Base-by-base conservation (phyloP, 2,329 filamentous ascomycete genomes). In the Pyrenochaeta sp. region DNA sequence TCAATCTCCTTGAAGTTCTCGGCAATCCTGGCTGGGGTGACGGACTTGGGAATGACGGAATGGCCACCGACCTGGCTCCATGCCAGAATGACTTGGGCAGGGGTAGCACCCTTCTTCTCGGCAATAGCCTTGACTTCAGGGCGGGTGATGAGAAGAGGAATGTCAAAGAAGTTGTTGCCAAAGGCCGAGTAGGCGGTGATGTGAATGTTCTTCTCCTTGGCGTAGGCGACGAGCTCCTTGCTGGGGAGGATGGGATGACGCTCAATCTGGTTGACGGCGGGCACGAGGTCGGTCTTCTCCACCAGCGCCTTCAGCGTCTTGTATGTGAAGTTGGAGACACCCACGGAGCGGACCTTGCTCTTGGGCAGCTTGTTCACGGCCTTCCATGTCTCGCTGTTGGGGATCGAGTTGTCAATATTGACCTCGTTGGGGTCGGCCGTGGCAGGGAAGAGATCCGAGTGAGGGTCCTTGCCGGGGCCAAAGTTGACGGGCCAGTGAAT, bases 401-500 rank as follows among this genome's bases (percentile, higher is more conserved):
- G 61, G 4, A 69, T 45, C 1, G 64, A 69, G 57, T 67, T 66
- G 56, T 68, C 65, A 39, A 72, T 69, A 53, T 68, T 64, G 36
- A 80, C 71, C 66, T 89, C 82, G 45, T 80, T 78, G 7, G 87
- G 83, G 58, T 85, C 83, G 31, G 83, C 85, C 20, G 60, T 64
- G 9, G 55, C 55, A 23, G 67, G 66, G 57, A 69, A 68, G 11
- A 68, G 58, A 20, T 69, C 67, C 4, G 65, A 67, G 60, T 69
- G 67, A n/a, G 67, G 65, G 42, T 79, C 74, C 23, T 79, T 76
- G 17, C 82, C 80, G 6, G 64, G 61, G 3, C 91, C 89, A 67
- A 96, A 85, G 48, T 91, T 86, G 60, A 95, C 86, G 62, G 92
- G 92, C 85, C 95, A 96, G 82, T 96, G 92, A 67, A 95, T 86